Evolutionary conservation across 2,329 filamentous ascomycete species (phyloP), one percentile per base, ranked within the genome.

Genomic region (Pseudocercospora crystallina): DNA sequence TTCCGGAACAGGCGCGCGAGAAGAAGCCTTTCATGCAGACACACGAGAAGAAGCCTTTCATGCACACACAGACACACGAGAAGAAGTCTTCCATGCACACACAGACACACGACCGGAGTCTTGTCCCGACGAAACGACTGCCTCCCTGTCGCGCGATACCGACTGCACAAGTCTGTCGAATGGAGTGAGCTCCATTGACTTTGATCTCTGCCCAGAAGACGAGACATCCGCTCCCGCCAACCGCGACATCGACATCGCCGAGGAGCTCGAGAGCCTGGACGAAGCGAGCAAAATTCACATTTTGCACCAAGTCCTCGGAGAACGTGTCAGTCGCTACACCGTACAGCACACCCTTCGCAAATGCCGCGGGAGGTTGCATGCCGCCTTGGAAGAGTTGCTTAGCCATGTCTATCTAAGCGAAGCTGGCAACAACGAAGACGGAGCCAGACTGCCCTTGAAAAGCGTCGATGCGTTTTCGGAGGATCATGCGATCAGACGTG

Each of bases 391-490:
- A 61, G 84, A 90, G 51, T 74, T 97, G 10, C 78, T 96, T 30
- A 95, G 87, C 58, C 77, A 89, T 11, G 83, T 87, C 14, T 90
- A 86, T 63, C 83, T 96, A 4, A 83, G 89, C 51, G 82, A 90
- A 49, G 80, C 80, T 0, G 76, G 81, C 47, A 75, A 80, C 12
- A 71, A 70, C 33, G 72, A 76, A 3, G 72, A 68, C 2, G 67
- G 70, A 40, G 72, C 69, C 31, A 69, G 73, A 13, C 63, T 73
- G 5, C 66, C 74, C 1, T 74, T 78, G 1, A 92, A 87, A 65
- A 89, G 90, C 0, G 76, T 96, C n/a, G 90, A 96, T 51, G 90
- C 82, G 0, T 96, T 96, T 65, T 83, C 82, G 15, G 77, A 82
- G 34, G 78, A 78, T 0, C 78, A 82, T 12, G 71, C 76, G 12